phyloP scores from a whole-genome alignment of 768 basidiomycete species.

The Pisolithus marmoratus region DNA sequence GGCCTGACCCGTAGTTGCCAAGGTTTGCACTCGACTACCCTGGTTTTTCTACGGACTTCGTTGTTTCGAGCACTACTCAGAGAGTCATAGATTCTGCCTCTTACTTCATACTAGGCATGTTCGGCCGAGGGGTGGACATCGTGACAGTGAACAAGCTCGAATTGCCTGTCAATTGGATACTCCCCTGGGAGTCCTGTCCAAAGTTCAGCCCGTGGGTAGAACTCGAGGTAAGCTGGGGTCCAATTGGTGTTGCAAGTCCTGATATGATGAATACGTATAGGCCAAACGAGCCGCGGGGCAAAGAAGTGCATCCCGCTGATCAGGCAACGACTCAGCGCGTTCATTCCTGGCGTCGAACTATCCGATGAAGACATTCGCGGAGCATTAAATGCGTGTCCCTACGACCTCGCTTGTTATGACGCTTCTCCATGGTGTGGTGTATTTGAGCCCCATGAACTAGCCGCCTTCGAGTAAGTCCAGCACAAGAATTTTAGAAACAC shows the following conservation, averaged over 20 bases:
- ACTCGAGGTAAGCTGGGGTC: neutral
- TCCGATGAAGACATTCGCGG: slow-evolving; percentile 32
- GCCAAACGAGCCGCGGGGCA: slow-evolving; percentile 20
- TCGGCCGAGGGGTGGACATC: slow-evolving; percentile 29
- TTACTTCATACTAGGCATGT: slow-evolving; percentile 36
- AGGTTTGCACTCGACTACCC: slow-evolving; percentile 20
- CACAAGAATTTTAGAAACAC: neutral
- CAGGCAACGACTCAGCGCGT: slow-evolving; percentile 27
- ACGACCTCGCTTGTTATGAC: slow-evolving; percentile 32
- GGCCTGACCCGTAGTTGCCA: neutral
- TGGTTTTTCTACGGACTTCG: slow-evolving; percentile 10
- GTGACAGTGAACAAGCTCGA: slow-evolving; percentile 28
- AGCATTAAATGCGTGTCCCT: slow-evolving; percentile 39
- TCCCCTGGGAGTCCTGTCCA: slow-evolving; percentile 35
- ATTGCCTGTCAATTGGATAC: slow-evolving; percentile 36
- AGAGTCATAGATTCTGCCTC: slow-evolving; percentile 35
- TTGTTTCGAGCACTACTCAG: slow-evolving; percentile 11
- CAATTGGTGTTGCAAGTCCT: neutral
- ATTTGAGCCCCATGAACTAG: slow-evolving; percentile 31
- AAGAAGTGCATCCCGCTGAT: slow-evolving; percentile 32
- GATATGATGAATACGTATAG: neutral
- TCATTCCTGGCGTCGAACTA: slow-evolving; percentile 29
- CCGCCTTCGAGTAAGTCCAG: slow-evolving; percentile 29
- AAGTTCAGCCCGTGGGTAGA: neutral
- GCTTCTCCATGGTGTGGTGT: slow-evolving; percentile 37